These are phyloP conservation scores for Cyberlindnera saturnus DNA, from an alignment of 805 yeast genomes.

Conservation along the genomic window DNA sequence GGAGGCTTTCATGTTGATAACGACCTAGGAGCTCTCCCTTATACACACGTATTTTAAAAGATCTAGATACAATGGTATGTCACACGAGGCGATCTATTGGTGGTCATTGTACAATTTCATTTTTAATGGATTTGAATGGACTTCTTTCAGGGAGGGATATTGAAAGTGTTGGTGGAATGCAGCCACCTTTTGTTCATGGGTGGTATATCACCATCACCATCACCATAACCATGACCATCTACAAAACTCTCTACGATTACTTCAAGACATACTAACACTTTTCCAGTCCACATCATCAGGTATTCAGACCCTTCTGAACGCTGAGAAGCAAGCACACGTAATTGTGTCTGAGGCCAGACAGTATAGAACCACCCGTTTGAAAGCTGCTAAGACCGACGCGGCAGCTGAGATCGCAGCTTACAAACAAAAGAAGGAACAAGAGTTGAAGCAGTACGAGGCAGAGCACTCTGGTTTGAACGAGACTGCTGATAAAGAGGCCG, in stretches of 20 bases:
- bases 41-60: too few relatives aligned
- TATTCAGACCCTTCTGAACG: constrained; percentile 36
- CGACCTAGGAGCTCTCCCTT: too few relatives aligned
- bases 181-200: background rate
- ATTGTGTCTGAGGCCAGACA: constrained; percentile 90
- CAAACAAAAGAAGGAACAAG: constrained; percentile 77
- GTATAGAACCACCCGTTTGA: constrained; percentile 80
- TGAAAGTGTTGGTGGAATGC: too few relatives aligned
- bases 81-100: too few relatives aligned
- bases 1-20: too few relatives aligned
- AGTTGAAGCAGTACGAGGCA: constrained; percentile 65
- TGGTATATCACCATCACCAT: too few relatives aligned
- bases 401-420: constrained; percentile 81
- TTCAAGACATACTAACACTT: constrained; percentile 1
- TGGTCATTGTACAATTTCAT: too few relatives aligned
- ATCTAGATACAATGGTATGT: too few relatives aligned
- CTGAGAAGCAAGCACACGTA: constrained; percentile 96
- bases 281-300: constrained; percentile 20
- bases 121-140: too few relatives aligned
- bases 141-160: too few relatives aligned
- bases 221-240: too few relatives aligned
- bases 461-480: constrained; percentile 74
- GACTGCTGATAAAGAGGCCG: constrained; percentile 75
- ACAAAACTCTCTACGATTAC: background rate
- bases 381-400: constrained; percentile 94